These are phyloP conservation scores for Cryptosporidium baileyi DNA, from an alignment of 169 alveolate genomes.

Conservation along the genomic window DNA sequence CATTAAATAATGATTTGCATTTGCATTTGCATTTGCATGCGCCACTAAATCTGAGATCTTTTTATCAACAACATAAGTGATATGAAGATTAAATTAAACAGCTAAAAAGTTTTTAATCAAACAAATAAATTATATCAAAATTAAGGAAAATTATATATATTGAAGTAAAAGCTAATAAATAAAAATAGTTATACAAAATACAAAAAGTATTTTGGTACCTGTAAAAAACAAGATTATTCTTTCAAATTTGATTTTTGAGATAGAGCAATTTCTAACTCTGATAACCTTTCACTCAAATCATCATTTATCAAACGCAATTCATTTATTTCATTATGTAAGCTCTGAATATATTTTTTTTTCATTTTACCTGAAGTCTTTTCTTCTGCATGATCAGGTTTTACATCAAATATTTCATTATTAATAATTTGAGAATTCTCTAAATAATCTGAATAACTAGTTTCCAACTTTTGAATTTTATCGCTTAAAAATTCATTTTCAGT, in stretches of 20 bases:
- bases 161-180: no score
- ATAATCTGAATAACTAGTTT: not conserved
- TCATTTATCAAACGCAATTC: slow-evolving; percentile 5
- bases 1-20: no score
- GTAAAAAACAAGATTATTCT: not conserved
- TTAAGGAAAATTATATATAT: no score
- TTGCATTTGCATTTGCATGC: no score
- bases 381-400: not conserved
- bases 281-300: slow-evolving; percentile 38
- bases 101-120: no score
- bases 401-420: not conserved
- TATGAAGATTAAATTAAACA: no score
- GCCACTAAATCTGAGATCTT: no score
- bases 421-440: not conserved
- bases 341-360: slow-evolving; percentile 50
- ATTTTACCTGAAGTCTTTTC: not conserved
- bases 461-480: slow-evolving; percentile 17
- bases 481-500: not conserved
- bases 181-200: no score
- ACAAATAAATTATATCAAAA: no score
- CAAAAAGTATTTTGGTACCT: no score
- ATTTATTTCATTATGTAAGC: slow-evolving; percentile 45
- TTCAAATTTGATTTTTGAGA: not conserved
- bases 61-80: no score
- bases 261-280: slow-evolving; percentile 25